Evolutionary conservation across 163 green algal genomes (phyloP), one percentile per base, ranked within the genome.

Genomic region (Botryococcus braunii): DNA sequence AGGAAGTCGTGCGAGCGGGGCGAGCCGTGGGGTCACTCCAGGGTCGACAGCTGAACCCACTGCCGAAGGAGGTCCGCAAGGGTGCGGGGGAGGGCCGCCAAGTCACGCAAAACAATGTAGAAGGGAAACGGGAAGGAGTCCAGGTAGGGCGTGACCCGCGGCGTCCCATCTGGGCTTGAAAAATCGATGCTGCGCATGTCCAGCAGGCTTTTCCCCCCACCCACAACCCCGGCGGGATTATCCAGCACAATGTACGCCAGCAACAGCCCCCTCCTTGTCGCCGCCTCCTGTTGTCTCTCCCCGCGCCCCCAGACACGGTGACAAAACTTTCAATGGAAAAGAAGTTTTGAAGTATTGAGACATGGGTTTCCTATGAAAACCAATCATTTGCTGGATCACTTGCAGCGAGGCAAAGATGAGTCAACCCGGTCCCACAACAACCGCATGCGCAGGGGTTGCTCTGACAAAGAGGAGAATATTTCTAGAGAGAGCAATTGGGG

Each of bases 101-200:
- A 95, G 75, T 99, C 92, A 4, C 86, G 70, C 69, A 99, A 73
- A 37, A 99, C 72, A 40, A 97, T 90, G 84, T 99, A 98, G 77
- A 90, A 96, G 0, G 94, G 94, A 70, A 99, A 99, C 13, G 95
- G 94, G 75, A 99, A 99, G 57, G 76, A 88, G 76, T 99, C 93
- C 69, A 99, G 76, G 84, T 99, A 99, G 61, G 86, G 88, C 29
- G 73, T 84, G 74, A 98, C 97, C 29, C 85, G 80, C 1, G 95
- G 93, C 76, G 90, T 89, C 59, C 94, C 93, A n/a, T n/a, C n/a
- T n/a, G n/a, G n/a, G 39, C 69, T 77, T n/a, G 75, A 71, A 74
- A 98, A 98, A 31, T 68, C 81, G 37, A 98, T 90, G 8, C 74
- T 87, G 82, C 95, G 79, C 79, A 88, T 88, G 65, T 86, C 77